A percentile compares a stretch with the other conserved stretches of the same genome.
phyloP scores from a whole-genome alignment of 2,329 filamentous ascomycete species.

The Harringtonia lauricola region DNA sequence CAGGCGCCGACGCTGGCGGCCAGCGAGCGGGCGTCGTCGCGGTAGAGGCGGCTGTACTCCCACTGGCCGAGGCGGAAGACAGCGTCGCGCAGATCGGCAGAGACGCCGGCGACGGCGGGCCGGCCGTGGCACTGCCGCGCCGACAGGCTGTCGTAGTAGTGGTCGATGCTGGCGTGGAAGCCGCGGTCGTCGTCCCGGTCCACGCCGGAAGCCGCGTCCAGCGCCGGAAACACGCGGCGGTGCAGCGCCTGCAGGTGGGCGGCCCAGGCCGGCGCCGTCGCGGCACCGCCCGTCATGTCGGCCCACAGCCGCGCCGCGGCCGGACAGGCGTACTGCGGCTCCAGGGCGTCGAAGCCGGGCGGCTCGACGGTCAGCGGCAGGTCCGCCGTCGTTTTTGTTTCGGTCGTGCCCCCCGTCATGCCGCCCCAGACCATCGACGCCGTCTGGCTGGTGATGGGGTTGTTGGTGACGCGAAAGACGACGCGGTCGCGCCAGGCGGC shows the following conservation, averaged over 20 bases:
- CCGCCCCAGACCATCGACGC: conserved; percentile 63
- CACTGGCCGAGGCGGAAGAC: conserved; percentile 71
- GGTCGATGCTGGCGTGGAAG: conserved; percentile 66
- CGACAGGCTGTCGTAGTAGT: conserved; percentile 78
- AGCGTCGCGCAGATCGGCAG: conserved; percentile 48
- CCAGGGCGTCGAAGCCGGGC: conserved; percentile 55
- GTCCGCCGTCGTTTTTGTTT: conserved; percentile 31
- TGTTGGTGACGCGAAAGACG: conserved; percentile 66
- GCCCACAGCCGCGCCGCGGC: conserved; percentile 24
- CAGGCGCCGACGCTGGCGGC: conserved; percentile 48
- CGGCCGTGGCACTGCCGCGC: conserved; percentile 67
- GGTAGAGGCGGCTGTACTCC: conserved; percentile 72
- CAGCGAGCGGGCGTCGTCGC: conserved; percentile 52
- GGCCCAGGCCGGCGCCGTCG: conserved; percentile 2
- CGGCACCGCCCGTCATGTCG: conserved; percentile 1
- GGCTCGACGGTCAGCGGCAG: conserved; percentile 39
- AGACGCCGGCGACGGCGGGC: conserved; percentile 44
- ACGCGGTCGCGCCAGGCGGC: conserved; percentile 33
- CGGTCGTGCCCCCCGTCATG: conserved; percentile 44
- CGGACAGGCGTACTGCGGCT: conserved; percentile 60
- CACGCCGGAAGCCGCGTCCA: conserved; percentile 62
- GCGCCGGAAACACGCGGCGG: conserved; percentile 38
- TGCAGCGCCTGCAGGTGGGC: conserved; percentile 19
- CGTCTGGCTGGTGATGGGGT: conserved; percentile 73
- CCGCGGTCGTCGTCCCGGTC: conserved; percentile 34